Evolutionary conservation across 1,284 basidiomycete genomes (phyloP), one percentile per base, ranked within the genome.

Genomic region (Leccinum subrobustum): DNA sequence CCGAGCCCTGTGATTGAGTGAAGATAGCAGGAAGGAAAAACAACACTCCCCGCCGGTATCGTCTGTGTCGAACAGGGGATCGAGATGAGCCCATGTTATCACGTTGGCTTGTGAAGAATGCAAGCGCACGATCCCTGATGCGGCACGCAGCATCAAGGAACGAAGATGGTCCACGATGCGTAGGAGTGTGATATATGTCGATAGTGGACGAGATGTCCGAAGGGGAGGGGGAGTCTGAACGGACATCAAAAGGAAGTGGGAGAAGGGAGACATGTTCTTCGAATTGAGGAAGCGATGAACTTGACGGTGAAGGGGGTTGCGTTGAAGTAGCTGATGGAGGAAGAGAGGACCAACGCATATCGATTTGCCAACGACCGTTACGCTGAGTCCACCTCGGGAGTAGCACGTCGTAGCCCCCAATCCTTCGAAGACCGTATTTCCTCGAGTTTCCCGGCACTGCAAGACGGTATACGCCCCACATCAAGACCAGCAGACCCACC

Each of bases 11-110:
- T 3, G 80, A 73, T 57, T 82, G 77, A 3, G 86, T 80, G 70
- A 91, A 88, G 66, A 91, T 87, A n/a, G 91, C 88, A 37, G 90
- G 91, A 52, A 93, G 81, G 80, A 93, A 92, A 76, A 91, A 92
- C 58, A 92, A 75, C 37, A 91, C 83, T 33, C 88, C 86, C 42
- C 86, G 81, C 35, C 81, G 78, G 37, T 79, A 80, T 50, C 82
- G 78, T 61, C 82, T 77, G 48, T 78, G 73, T 48, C 78, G 78
- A 60, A 78, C 65, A 63, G 79, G 78, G 31, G 81, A 77, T 57
- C 81, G 77, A 42, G 80, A 72, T 55, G 69, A 59, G 33, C 76
- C 72, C 39, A 76, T 74, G 18, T 70, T 71, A 35, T 71, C 68
- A 53, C 78, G 75, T 29, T 76, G 65, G 27, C 73, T 74, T 47